These are phyloP conservation scores for Hura crepitans DNA, from an alignment of 441 rosid species.

Conservation along the genomic window DNA sequence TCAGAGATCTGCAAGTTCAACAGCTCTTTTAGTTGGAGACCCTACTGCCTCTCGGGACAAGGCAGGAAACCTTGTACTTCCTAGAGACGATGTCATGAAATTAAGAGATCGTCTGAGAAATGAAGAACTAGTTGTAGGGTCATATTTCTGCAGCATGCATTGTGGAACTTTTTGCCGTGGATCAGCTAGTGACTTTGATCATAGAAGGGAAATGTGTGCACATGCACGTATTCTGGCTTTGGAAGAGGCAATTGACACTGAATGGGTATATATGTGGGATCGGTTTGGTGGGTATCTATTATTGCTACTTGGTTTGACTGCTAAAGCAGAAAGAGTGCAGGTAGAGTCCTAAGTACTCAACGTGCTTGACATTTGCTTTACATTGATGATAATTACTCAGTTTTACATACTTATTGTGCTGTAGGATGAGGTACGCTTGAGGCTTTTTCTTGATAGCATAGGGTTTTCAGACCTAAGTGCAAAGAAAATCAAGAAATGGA, in stretches of 20 bases:
- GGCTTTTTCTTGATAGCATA: slow-evolving; percentile 99
- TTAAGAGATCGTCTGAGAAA: slow-evolving; percentile 94
- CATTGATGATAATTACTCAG: slow-evolving; percentile 22
- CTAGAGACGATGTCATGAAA: slow-evolving; percentile 99
- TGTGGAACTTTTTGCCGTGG: slow-evolving; percentile 56
- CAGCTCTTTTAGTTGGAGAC: slow-evolving; percentile 97
- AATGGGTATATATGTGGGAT: slow-evolving; percentile 99
- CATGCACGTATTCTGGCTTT: slow-evolving; percentile 97
- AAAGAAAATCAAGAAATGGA: slow-evolving; percentile 98
- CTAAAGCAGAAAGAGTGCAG: slow-evolving; percentile 98
- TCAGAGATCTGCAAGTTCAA: slow-evolving; percentile 99
- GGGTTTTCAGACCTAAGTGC: slow-evolving; percentile 98
- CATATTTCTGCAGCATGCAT: slow-evolving; percentile 68
- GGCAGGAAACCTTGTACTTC: slow-evolving; percentile 97
- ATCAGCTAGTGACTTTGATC: slow-evolving; percentile 59
- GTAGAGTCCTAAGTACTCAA: slow-evolving; percentile 37
- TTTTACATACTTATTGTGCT: slow-evolving; percentile 13
- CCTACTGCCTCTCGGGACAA: slow-evolving; percentile 95
- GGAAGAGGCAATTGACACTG: slow-evolving; percentile 99
- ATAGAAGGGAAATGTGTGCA: slow-evolving; percentile 98
- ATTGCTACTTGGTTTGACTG: slow-evolving; percentile 95
- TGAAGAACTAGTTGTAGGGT: slow-evolving; percentile 85
- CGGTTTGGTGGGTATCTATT: slow-evolving; percentile 98
- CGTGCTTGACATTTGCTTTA: slow-evolving; percentile 16
- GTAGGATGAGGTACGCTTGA: slow-evolving; percentile 97